Evolutionary conservation across 805 yeast species (phyloP).

Genomic region (Wickerhamiella siamensis): DNA sequence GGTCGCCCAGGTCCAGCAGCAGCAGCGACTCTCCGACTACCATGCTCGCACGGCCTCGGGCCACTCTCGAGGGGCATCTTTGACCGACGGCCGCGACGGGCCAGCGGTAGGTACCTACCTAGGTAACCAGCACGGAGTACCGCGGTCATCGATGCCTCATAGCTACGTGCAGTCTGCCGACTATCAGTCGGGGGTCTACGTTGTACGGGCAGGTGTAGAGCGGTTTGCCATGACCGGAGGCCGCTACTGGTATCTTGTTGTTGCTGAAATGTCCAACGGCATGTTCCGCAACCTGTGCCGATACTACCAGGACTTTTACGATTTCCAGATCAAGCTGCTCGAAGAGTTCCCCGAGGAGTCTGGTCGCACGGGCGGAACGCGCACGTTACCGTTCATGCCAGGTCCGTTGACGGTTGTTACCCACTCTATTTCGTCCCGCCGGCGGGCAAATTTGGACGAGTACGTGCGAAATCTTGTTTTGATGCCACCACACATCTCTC

Average conservation of each 20-base stretch:
- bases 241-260: slow-evolving; percentile 74
- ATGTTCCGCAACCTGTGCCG: slow-evolving; percentile 59
- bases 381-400: slow-evolving; percentile 86
- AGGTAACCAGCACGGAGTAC: background rate
- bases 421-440: slow-evolving; percentile 47
- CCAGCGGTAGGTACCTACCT: background rate
- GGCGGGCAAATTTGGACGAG: slow-evolving; percentile 40
- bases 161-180: background rate
- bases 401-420: slow-evolving; percentile 90
- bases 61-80: background rate
- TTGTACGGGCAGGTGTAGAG: slow-evolving; percentile 61
- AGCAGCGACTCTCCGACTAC: background rate
- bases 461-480: slow-evolving; percentile 46
- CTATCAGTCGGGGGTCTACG: slow-evolving; percentile 20
- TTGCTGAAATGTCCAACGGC: slow-evolving; percentile 56
- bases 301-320: slow-evolving; percentile 90
- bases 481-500: slow-evolving; percentile 65
- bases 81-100: background rate
- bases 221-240: slow-evolving; percentile 70
- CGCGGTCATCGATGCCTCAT: background rate
- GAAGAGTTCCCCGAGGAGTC: slow-evolving; percentile 86
- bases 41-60: background rate
- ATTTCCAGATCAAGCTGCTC: slow-evolving; percentile 70
- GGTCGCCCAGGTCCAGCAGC: slow-evolving; percentile 4
- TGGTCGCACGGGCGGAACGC: slow-evolving; percentile 62